A percentile compares a stretch with the other conserved stretches of the same genome.
These are phyloP conservation scores for Syzygium malaccense DNA, from an alignment of 441 rosid species.

Conservation along the genomic window DNA sequence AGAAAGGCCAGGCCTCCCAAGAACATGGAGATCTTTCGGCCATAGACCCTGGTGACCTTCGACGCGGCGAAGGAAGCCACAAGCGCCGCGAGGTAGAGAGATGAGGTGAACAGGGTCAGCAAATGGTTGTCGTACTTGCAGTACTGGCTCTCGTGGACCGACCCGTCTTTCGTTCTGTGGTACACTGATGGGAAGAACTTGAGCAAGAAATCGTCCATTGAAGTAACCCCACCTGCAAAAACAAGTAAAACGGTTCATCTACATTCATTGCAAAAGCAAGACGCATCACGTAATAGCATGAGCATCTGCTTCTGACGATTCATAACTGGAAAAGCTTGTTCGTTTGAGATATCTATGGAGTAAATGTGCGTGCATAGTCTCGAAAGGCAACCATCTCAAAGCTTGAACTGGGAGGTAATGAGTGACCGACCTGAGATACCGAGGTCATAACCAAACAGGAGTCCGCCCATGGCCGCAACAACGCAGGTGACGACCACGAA, in stretches of 20 bases:
- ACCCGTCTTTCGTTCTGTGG: constrained; percentile 11
- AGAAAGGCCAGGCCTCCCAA: constrained; percentile 44
- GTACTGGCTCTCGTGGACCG: constrained; percentile 23
- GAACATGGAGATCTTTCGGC: constrained; percentile 46
- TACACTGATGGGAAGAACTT: constrained; percentile 55
- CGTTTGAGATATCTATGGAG: neutral
- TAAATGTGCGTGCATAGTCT: no score
- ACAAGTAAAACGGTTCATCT: neutral
- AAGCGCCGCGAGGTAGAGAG: constrained; percentile 45
- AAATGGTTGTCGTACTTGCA: constrained; percentile 44
- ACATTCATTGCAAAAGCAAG: neutral
- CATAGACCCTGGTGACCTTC: constrained; percentile 27
- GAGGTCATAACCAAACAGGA: constrained; percentile 57
- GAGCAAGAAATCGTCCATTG: constrained; percentile 45
- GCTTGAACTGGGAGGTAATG: neutral
- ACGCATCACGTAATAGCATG: neutral
- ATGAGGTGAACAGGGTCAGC: constrained; percentile 45
- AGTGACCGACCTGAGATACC: constrained; percentile 39
- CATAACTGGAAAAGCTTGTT: neutral
- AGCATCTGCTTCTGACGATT: neutral
- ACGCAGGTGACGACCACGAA: constrained; percentile 44
- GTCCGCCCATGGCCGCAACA: constrained; percentile 63
- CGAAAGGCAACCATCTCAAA: neutral
- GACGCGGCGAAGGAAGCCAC: constrained; percentile 49
- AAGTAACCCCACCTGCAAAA: constrained; percentile 51